phyloP scores from a whole-genome alignment of 768 basidiomycete genomes.

The Botryobasidium botryosum region DNA sequence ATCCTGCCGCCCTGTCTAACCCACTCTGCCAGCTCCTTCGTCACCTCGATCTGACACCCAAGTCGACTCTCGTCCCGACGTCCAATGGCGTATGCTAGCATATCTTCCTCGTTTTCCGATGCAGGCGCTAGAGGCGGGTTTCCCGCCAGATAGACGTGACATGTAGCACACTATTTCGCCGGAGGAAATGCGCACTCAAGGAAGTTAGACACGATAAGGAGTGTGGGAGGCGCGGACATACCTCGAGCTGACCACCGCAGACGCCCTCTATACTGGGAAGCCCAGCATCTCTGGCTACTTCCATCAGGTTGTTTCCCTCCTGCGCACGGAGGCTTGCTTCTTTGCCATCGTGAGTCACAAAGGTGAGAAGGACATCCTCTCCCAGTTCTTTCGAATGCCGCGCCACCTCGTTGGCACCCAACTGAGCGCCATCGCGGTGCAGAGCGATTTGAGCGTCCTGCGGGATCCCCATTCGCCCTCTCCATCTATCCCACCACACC shows the following conservation, averaged over 20 bases:
- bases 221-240: not conserved
- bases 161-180: conserved; percentile 14
- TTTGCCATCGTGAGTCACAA: conserved; percentile 6
- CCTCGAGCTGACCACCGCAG: conserved; percentile 12
- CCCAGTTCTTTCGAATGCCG: too few species aligned
- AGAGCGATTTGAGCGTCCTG: conserved; percentile 4
- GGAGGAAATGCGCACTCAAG: too few species aligned
- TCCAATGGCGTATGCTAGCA: conserved; percentile 12
- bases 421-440: not conserved
- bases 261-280: conserved; percentile 10
- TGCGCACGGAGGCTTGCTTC: not conserved
- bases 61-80: conserved; percentile 8
- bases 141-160: conserved; percentile 9
- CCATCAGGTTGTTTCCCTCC: conserved; percentile 8
- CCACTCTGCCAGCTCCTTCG: conserved; percentile 10
- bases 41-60: conserved; percentile 12
- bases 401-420: too few species aligned
- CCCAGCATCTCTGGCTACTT: conserved; percentile 7
- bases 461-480: conserved; percentile 10
- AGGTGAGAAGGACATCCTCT: too few species aligned
- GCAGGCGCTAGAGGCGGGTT: not conserved
- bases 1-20: conserved; percentile 8
- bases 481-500: conserved; percentile 5
- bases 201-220: too few species aligned
- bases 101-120: conserved; percentile 13